phyloP scores from a whole-genome alignment of 2,329 filamentous ascomycete species.

The Colletotrichum sp. region DNA sequence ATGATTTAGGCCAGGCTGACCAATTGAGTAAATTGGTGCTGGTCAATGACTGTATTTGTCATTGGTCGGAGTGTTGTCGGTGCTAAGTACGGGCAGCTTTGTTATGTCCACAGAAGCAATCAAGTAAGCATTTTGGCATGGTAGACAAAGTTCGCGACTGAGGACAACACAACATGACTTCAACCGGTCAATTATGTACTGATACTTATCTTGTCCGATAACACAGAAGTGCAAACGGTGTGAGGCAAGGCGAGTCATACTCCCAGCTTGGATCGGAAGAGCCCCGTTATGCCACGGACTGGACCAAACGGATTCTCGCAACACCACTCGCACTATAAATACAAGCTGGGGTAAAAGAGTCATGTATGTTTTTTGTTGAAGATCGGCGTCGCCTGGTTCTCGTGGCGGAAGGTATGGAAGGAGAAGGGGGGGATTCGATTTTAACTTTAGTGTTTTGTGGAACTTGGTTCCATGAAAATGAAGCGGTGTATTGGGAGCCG shows the following conservation, averaged over 20 bases:
- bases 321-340: background rate
- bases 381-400: background rate
- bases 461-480: background rate
- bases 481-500: background rate
- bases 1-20: background rate
- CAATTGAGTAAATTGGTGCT: background rate
- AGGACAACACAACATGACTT: background rate
- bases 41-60: background rate
- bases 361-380: background rate
- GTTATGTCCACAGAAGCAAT: background rate
- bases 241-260: background rate
- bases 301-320: background rate
- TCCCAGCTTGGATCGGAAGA: background rate
- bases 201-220: background rate
- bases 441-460: background rate
- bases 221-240: background rate
- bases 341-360: background rate
- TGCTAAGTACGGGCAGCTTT: background rate
- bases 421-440: background rate
- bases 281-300: background rate
- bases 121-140: background rate
- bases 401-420: background rate
- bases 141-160: background rate
- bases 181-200: rapidly evolving
- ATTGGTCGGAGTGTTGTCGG: background rate